These are phyloP conservation scores for Aspergillus brunneoviolaceus DNA, from an alignment of 2,329 filamentous ascomycete genomes.

Conservation along the genomic window DNA sequence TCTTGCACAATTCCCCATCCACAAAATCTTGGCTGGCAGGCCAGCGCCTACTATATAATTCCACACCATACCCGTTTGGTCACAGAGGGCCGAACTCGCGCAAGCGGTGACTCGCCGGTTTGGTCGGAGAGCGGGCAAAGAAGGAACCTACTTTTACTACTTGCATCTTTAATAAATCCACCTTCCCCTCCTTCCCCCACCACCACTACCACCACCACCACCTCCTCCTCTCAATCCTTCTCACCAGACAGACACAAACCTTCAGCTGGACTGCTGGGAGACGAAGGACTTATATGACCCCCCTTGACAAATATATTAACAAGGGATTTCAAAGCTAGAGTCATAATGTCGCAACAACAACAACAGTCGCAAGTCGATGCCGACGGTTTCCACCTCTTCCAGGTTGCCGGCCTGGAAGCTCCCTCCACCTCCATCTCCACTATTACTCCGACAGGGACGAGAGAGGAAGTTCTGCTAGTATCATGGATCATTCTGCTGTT, in stretches of 20 bases:
- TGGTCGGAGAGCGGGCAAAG: no score
- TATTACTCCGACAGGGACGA: conserved; percentile 36
- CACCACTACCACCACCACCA: no score
- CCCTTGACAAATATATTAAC: neutral
- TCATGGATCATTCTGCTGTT: conserved; percentile 50
- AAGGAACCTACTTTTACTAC: neutral
- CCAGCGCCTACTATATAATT: neutral
- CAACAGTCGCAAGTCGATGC: conserved; percentile 3
- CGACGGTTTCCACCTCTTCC: conserved; percentile 24
- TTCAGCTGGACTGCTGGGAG: neutral
- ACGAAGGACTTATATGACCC: neutral
- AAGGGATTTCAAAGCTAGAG: neutral
- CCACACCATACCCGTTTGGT: neutral
- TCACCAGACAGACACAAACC: neutral
- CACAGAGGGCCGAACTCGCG: neutral
- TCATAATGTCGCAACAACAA: neutral
- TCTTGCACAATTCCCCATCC: no score
- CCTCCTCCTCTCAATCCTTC: neutral
- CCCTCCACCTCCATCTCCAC: conserved; percentile 13
- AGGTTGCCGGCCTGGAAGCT: conserved; percentile 29
- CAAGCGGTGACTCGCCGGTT: neutral
- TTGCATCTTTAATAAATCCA: neutral
- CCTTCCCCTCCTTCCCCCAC: neutral
- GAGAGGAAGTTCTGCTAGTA: conserved; percentile 43
- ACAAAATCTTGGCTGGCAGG: no score